Evolutionary conservation across 169 alveolate species (phyloP), one percentile per base, ranked within the genome.

Genomic region (Plasmodium gallinaceum): DNA sequence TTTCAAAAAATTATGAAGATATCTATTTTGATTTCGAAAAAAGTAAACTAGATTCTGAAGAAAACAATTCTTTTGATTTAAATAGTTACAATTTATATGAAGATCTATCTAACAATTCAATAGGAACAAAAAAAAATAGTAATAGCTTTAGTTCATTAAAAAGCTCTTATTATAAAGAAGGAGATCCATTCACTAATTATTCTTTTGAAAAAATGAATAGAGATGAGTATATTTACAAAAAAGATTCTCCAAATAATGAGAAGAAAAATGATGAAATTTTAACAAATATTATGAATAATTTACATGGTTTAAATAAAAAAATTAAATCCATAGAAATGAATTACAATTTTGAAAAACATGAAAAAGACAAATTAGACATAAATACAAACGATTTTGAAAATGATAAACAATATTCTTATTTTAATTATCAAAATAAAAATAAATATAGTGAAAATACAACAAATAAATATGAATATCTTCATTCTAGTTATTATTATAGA

Each of bases 1-100:
- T 51, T 14, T 80, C 83, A 42, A 80, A 68, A 65, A 57, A 45
- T 57, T 66, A 83, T 39, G 73, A 52, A 65, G 83, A 80, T n/a
- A 62, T 54, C 8, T 68, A 80, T 61, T 80, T 80, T 80, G 65
- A 80, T 48, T 80, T 80, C 52, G 90, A 80, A 80, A 80, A 69
- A 9, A 69, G 46, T 43, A 78, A 78, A 64, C 18, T 22, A 26
- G 54, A 43, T 42, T 18, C 52, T 24, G 20, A 72, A 68, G 42
- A 61, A 54, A 62, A 52, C 66, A 52, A 72, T 32, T 69, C 22
- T 46, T 20, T 10, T 9, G 14, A 69, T 69, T 18, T 69, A 42
- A 14, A 22, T 0, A 46, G 26, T 14, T 37, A 42, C 16, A 80
- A 39, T 18, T 66, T 46, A 42, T 20, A 66, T 65, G 89, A 10